phyloP scores from a whole-genome alignment of 2,329 filamentous ascomycete species.

The Monilinia fructicola region DNA sequence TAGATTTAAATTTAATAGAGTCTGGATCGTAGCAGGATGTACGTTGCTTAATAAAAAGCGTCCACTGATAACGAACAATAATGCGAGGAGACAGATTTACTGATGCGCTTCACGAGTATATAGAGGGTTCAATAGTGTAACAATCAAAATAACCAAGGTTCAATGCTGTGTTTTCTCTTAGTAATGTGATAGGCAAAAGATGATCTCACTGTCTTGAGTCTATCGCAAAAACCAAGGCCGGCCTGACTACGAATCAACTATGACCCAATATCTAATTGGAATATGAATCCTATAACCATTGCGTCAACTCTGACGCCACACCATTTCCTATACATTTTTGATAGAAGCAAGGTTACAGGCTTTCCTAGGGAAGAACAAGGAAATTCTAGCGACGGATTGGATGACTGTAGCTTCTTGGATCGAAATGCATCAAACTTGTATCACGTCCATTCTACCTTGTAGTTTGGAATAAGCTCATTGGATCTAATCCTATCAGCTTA shows the following conservation, averaged over 20 bases:
- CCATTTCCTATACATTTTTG: background rate
- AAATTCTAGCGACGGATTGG: conserved; percentile 12
- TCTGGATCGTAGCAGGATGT: conserved; percentile 12
- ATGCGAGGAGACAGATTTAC: conserved; percentile 19
- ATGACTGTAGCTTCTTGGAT: conserved; percentile 13
- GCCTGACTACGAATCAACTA: conserved; percentile 14
- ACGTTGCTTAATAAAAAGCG: conserved; percentile 10
- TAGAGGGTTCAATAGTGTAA: conserved; percentile 8
- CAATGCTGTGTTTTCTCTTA: conserved; percentile 18
- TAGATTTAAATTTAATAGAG: conserved; percentile 11
- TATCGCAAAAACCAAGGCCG: conserved; percentile 1
- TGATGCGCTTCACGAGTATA: conserved; percentile 17
- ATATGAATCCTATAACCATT: conserved; percentile 9
- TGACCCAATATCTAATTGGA: conserved; percentile 19
- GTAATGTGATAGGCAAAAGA: conserved; percentile 6
- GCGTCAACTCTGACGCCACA: conserved; percentile 19
- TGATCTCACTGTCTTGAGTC: conserved; percentile 20
- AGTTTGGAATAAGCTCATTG: background rate
- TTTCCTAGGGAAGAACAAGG: conserved; percentile 19
- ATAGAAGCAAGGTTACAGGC: conserved; percentile 8
- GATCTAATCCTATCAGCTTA: background rate
- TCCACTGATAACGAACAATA: conserved; percentile 21
- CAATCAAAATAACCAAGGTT: background rate
- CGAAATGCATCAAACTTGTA: conserved; percentile 11
- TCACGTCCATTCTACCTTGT: conserved; percentile 11